phyloP scores from a whole-genome alignment of 2,329 filamentous ascomycete species.

The Aureobasidium sp. region DNA sequence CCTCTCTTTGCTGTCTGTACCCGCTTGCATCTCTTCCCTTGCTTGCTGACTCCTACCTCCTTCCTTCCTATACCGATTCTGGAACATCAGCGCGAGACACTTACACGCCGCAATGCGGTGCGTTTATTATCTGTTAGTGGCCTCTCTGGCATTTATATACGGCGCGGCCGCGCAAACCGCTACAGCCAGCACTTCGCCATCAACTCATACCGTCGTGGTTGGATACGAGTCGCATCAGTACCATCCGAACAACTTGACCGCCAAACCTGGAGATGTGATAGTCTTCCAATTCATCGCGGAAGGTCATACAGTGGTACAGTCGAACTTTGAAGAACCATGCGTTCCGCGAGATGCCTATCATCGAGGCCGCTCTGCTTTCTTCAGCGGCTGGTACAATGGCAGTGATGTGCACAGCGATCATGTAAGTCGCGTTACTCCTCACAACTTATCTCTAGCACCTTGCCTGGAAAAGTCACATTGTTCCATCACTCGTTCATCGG shows the following conservation, averaged over 20 bases:
- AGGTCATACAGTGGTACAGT: slow-evolving; percentile 36
- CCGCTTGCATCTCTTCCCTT: background rate
- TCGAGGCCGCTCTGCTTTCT: slow-evolving; percentile 19
- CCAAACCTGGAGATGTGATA: slow-evolving; percentile 32
- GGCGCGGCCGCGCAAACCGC: background rate
- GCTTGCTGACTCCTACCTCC: background rate
- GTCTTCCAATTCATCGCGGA: slow-evolving; percentile 34
- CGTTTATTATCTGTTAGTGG: background rate
- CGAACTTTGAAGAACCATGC: slow-evolving; percentile 34
- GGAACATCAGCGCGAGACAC: background rate
- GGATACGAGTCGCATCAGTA: slow-evolving; percentile 29
- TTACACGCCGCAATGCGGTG: background rate
- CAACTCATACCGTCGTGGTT: slow-evolving; percentile 28
- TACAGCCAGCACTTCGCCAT: background rate
- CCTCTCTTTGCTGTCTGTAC: background rate
- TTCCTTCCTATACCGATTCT: background rate
- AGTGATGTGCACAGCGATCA: background rate
- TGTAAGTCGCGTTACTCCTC: background rate
- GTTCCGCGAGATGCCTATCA: slow-evolving; percentile 26
- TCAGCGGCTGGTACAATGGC: slow-evolving; percentile 18
- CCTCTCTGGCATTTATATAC: slow-evolving; percentile 1
- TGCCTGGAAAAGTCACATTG: no score
- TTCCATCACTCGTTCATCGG: no score
- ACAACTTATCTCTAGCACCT: no score
- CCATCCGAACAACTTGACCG: slow-evolving; percentile 29